phyloP scores from a whole-genome alignment of 805 yeast species.

The Lipomyces mesembrius region DNA sequence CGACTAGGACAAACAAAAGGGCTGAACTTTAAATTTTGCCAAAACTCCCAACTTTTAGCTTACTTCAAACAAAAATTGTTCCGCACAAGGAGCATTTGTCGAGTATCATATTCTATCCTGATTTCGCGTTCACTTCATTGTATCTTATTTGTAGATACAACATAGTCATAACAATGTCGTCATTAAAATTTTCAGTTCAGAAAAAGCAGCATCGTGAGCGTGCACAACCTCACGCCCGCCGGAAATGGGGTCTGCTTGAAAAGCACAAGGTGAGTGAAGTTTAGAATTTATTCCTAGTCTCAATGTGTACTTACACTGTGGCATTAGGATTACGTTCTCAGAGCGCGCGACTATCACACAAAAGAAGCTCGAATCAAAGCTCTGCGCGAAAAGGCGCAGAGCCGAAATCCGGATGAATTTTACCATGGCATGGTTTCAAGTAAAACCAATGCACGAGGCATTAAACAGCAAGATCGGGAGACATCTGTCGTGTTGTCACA shows the following conservation, averaged over 20 bases:
- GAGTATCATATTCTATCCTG: not conserved
- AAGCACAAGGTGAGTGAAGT: slow-evolving; percentile 63
- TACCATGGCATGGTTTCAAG: slow-evolving; percentile 87
- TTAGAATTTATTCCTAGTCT: not conserved
- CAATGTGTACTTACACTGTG: not conserved
- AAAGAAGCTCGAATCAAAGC: slow-evolving; percentile 67
- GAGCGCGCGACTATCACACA: slow-evolving; percentile 66
- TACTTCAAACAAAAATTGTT: not conserved
- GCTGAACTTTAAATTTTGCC: not conserved
- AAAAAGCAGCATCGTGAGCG: slow-evolving; percentile 96
- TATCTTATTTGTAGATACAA: not conserved
- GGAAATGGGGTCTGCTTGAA: slow-evolving; percentile 82
- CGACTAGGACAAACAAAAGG: not conserved
- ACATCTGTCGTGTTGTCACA: slow-evolving; percentile 51
- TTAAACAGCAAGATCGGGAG: slow-evolving; percentile 49
- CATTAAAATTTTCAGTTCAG: slow-evolving; percentile 85
- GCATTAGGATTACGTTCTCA: slow-evolving; percentile 61
- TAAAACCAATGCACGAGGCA: slow-evolving; percentile 63
- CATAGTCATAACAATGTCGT: slow-evolving; percentile 57
- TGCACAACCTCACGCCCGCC: slow-evolving; percentile 77
- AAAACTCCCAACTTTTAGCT: not conserved
- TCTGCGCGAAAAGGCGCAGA: slow-evolving; percentile 70
- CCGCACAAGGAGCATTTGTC: no score
- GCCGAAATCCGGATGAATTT: slow-evolving; percentile 91
- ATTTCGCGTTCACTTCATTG: not conserved